Conservation (phyloP, 2,329 filamentous ascomycete genomes). For the Knoxdaviesia proteae region DNA sequence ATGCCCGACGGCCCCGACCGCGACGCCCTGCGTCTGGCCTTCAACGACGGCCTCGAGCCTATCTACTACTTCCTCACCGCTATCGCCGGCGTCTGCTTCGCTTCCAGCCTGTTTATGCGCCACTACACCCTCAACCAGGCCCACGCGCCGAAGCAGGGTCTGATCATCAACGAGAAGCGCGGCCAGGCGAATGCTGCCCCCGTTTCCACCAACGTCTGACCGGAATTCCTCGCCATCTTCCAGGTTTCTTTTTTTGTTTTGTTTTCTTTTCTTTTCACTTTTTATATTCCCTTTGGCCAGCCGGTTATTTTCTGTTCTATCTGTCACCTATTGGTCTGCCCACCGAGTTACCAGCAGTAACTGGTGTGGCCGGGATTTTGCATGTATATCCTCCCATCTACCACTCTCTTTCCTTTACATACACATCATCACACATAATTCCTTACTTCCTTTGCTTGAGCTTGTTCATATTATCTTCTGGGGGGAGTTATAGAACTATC, state of each 20-base stretch:
- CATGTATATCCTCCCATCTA: too few species aligned
- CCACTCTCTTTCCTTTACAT: too few species aligned
- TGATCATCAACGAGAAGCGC: conserved; percentile 6
- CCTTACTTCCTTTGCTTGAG: too few species aligned
- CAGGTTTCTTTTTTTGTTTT: background rate
- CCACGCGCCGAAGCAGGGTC: conserved; percentile 11
- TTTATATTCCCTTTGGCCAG: too few species aligned
- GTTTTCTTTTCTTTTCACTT: background rate
- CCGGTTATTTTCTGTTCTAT: background rate
- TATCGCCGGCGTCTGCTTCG: conserved; percentile 11
- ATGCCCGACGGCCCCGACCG: conserved; percentile 17
- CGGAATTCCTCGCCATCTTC: background rate
- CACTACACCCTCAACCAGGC: conserved; percentile 12
- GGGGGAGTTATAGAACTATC: too few species aligned
- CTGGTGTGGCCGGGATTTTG: too few species aligned
- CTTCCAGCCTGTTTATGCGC: conserved; percentile 12
- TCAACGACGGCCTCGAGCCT: conserved; percentile 12
- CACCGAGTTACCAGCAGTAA: too few species aligned
- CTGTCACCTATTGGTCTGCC: too few species aligned
- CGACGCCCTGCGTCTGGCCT: conserved; percentile 12
- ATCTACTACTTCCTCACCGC: conserved; percentile 14
- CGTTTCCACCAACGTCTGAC: too few species aligned
- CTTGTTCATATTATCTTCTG: too few species aligned
- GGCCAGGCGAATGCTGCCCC: background rate
- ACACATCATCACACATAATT: too few species aligned